Base-by-base conservation (phyloP, 2,329 filamentous ascomycete species). In the Claviceps sorghi region DNA sequence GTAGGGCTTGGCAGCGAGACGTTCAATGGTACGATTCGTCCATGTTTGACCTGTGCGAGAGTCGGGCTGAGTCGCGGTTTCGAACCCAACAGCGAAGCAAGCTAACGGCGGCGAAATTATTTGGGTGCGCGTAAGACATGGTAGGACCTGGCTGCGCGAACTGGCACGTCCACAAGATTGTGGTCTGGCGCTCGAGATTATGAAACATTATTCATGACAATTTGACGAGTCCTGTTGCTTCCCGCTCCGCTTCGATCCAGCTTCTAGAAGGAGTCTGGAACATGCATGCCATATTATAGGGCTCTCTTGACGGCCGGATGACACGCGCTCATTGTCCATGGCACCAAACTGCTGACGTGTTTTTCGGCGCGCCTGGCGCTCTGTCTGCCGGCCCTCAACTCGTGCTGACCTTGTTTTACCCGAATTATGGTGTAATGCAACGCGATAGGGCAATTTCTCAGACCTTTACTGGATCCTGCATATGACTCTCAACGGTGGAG, bases 251-350 rank as follows among this genome's bases (percentile, higher is more conserved):
- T 50, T 50, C 40, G 40, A 44, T 36, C 40, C 40, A n/a, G 40
- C 48, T 50, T 50, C 48, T 42, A 36, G 48, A 50, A 50, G 48
- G n/a, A 26, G 26, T 44, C 19, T 22, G 40, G 29, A 50, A 36
- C 46, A 34, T 11, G 21, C n/a, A n/a, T n/a, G n/a, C n/a, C n/a
- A n/a, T n/a, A n/a, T n/a, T n/a, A n/a, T n/a, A n/a, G n/a, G n/a
- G n/a, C n/a, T n/a, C n/a, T n/a, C n/a, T n/a, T n/a, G n/a, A n/a
- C n/a, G n/a, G n/a, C n/a, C n/a, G n/a, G n/a, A 21, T 47, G 44
- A 47, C 19, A 34, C 9, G 21, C n/a, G 45, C 30, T 22, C n/a
- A 30, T 47, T 47, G 45, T 17, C 30, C n/a, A 36, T 36, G 17
- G 8, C 17, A 19, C 26, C 7, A n/a, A n/a, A 46, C 32, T 26